Base-by-base conservation (phyloP, 176 grass and related monocot genomes). In the Melocanna baccifera region DNA sequence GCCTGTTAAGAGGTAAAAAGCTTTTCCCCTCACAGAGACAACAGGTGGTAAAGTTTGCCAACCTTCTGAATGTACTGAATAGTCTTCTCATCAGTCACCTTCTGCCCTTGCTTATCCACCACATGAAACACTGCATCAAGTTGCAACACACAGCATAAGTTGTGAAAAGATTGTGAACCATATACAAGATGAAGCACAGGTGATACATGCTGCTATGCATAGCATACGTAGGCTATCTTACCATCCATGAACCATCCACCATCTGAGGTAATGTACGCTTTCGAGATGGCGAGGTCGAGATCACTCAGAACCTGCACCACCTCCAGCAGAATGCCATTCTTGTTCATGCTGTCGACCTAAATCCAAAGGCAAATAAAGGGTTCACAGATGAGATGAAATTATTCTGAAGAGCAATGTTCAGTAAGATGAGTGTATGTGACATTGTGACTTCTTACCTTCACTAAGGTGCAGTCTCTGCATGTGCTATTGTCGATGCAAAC, bases 181-280 rank as follows among this genome's bases (percentile, higher is more conserved):
- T 18, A 34, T 32, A 39, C 40, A 63, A 78, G 6, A 13, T 84
- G 43, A 14, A 10, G 42, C 20, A 10, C 1, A 53, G 29, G 18
- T 55, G 11, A 0, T 26, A 12, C 48, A 51, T 22, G 81, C 10
- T 14, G 62, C 25, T 58, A 62, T 55, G 15, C 28, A 15, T 4
- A 84, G 22, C 29, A 51, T 47, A 10, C 8, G 7, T 59, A 59
- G 40, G 41, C 18, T n/a, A 1, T 9, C 78, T 81, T 92, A 99
- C 96, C 96, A 58, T 99, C 96, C 96, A 99, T 99, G 88, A 95
- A 95, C 96, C 96, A 99, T 76, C 91, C 94, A 15, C 96, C 96
- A 75, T 99, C 96, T 2, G 96, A 99, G 74, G 93, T 96, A 32
- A 99, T 99, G 73, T 99, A 99, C 3, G 96, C 96, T 90, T 99